Conservation (phyloP, 768 basidiomycete species). For the Cubamyces sp. region DNA sequence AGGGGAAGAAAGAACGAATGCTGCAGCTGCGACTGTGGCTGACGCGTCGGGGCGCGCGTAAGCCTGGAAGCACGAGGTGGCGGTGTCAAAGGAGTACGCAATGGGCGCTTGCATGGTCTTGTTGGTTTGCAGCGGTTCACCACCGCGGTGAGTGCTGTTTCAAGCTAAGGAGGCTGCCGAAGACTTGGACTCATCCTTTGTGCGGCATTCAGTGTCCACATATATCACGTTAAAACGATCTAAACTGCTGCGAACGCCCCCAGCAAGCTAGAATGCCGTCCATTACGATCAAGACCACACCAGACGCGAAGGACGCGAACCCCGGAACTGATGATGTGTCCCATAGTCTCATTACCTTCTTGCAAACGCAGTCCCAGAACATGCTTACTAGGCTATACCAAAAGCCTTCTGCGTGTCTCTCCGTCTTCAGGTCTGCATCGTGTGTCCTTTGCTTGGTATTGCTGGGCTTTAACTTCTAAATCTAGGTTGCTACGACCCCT, state of each 20-base stretch:
- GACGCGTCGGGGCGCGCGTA: slow-evolving; percentile 16
- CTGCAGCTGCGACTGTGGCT: background rate
- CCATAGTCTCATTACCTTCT: slow-evolving; percentile 77
- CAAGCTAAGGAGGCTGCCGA: background rate
- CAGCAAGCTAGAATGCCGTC: slow-evolving; percentile 22
- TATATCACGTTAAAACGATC: background rate
- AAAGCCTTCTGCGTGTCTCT: slow-evolving; percentile 85
- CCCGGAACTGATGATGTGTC: slow-evolving; percentile 32
- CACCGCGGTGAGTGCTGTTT: background rate
- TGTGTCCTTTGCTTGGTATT: background rate
- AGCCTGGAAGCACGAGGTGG: slow-evolving; percentile 13
- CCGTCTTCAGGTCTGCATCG: slow-evolving; percentile 78
- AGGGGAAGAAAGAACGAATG: background rate
- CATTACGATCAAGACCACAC: slow-evolving; percentile 20
- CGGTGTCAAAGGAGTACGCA: slow-evolving; percentile 2
- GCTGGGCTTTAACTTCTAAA: background rate
- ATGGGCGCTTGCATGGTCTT: slow-evolving; percentile 4
- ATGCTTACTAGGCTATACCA: slow-evolving; percentile 81
- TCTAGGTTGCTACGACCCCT: slow-evolving; percentile 73
- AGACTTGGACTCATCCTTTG: background rate
- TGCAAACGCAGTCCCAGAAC: slow-evolving; percentile 79
- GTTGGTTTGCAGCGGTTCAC: slow-evolving; percentile 1
- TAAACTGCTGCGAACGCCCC: background rate
- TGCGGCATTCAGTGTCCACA: too few species aligned
- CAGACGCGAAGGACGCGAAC: slow-evolving; percentile 12